These are phyloP conservation scores for Butyriboletus appendiculatus DNA, from an alignment of 1,284 basidiomycete genomes.

Conservation along the genomic window DNA sequence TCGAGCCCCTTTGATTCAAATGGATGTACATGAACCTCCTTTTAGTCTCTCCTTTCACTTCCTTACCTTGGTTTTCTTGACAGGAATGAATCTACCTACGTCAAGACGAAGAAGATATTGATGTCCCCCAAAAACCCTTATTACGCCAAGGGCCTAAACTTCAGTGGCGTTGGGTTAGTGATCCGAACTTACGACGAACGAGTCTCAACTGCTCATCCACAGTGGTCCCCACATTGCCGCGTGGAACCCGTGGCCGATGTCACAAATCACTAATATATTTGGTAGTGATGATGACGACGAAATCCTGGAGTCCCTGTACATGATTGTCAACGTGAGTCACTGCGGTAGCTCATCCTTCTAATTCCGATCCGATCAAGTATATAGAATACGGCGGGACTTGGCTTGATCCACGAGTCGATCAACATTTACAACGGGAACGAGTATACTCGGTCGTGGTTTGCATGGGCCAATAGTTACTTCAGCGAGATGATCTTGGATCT, in stretches of 20 bases:
- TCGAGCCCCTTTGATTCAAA: constrained; percentile 5
- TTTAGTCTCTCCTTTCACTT: constrained; percentile 70
- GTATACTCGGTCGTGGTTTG: constrained; percentile 81
- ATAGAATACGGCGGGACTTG: constrained; percentile 72
- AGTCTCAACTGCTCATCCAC: constrained; percentile 7
- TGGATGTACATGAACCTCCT: constrained; percentile 2
- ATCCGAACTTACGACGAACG: background rate
- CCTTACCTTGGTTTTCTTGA: constrained; percentile 78
- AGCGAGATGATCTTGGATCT: constrained; percentile 79
- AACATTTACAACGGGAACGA: constrained; percentile 57
- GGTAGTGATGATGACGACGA: constrained; percentile 71
- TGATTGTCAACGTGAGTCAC: constrained; percentile 60
- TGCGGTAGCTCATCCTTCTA: background rate
- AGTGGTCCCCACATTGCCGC: constrained; percentile 75
- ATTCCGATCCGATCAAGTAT: constrained; percentile 1
- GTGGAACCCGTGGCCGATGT: constrained; percentile 83
- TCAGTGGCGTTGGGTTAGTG: constrained; percentile 66
- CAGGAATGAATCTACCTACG: constrained; percentile 55
- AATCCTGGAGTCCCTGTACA: constrained; percentile 60
- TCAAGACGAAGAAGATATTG: constrained; percentile 60
- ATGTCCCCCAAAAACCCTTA: constrained; percentile 71
- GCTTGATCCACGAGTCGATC: constrained; percentile 75
- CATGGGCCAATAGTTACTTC: constrained; percentile 81
- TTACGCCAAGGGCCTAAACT: constrained; percentile 60
- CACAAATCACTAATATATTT: constrained; percentile 71